Base-by-base conservation (phyloP, 257 asterid species). In the Solanum chiquidenum region DNA sequence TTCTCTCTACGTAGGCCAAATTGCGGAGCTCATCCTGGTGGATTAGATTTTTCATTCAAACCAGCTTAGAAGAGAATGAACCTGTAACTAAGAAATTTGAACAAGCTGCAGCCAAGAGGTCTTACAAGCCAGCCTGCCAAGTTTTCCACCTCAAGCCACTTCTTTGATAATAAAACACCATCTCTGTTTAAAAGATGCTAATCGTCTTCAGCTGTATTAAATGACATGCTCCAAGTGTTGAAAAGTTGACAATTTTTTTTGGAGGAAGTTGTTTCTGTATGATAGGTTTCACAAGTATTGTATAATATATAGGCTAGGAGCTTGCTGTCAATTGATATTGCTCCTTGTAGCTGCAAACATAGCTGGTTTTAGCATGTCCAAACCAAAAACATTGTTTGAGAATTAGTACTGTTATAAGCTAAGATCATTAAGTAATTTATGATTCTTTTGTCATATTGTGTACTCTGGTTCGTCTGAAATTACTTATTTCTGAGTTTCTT, bases 11-110 rank as follows among this genome's bases (percentile, higher is more conserved):
- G 86, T 79, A 95, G 99, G 98, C 99, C 91, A 96, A 96, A 88
- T 87, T 93, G 87, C 91, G 99, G 90, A 96, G 95, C 92, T 90
- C 97, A 40, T 88, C 97, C 62, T 96, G 99, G 99, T 96, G 99
- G 98, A 76, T 90, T 86, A 94, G 92, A 88, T 95, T 96, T 89
- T 96, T 96, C 86, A 90, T 90, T 69, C 98, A 95, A 86, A 90
- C 89, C 46, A 89, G 92, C 92, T 90, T 96, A 89, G 97, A 95
- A 90, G 98, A 95, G 91, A 94, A 96, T 73, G 98, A 96, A 88
- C 87, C 92, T 58, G 97, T 92, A 12, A 69, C 72, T 21, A 96
- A 96, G 96, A 96, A 94, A 91, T 95, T 94, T 38, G 97, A 96
- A 88, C 95, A 94, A 89, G 98, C 95, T 40, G 93, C 94, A 38